Evolutionary conservation across 2,329 filamentous ascomycete genomes (phyloP).

Genomic region (Lachnellula cervina): DNA sequence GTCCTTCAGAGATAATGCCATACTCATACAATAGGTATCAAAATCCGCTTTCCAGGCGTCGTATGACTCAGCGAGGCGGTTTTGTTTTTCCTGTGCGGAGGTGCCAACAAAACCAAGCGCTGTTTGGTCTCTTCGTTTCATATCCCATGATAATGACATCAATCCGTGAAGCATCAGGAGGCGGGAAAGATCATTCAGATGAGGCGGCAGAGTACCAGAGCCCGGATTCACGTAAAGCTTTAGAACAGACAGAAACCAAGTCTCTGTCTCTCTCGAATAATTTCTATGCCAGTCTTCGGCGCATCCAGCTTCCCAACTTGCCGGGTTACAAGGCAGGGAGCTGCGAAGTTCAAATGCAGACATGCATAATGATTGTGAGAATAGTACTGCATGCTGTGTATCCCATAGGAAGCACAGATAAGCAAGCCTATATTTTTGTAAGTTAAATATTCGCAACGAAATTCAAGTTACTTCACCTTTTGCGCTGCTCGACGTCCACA

Average conservation of each 20-base stretch:
- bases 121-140: slow-evolving; percentile 58
- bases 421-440: slow-evolving; percentile 38
- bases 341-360: slow-evolving; percentile 58
- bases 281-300: slow-evolving; percentile 42
- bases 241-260: slow-evolving; percentile 46
- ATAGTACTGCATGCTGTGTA: slow-evolving; percentile 58
- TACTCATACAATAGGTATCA: slow-evolving; percentile 43
- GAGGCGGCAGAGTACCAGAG: slow-evolving; percentile 32
- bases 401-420: slow-evolving; percentile 64
- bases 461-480: slow-evolving; percentile 37
- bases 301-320: slow-evolving; percentile 52
- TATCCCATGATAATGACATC: slow-evolving; percentile 59
- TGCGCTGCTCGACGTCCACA: slow-evolving; percentile 53
- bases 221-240: slow-evolving; percentile 51
- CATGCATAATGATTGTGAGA: slow-evolving; percentile 64
- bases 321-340: slow-evolving; percentile 49
- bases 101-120: slow-evolving; percentile 40
- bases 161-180: slow-evolving; percentile 54
- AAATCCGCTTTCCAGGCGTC: slow-evolving; percentile 56
- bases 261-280: slow-evolving; percentile 31
- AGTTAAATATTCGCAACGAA: background rate
- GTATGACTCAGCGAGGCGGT: slow-evolving; percentile 48
- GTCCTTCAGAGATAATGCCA: slow-evolving; percentile 31
- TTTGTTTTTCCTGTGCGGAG: slow-evolving; percentile 36
- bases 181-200: slow-evolving; percentile 48